Evolutionary conservation across 371 early-diverging fungal genomes (phyloP).

Genomic region (Lichtheimia corymbifera): DNA sequence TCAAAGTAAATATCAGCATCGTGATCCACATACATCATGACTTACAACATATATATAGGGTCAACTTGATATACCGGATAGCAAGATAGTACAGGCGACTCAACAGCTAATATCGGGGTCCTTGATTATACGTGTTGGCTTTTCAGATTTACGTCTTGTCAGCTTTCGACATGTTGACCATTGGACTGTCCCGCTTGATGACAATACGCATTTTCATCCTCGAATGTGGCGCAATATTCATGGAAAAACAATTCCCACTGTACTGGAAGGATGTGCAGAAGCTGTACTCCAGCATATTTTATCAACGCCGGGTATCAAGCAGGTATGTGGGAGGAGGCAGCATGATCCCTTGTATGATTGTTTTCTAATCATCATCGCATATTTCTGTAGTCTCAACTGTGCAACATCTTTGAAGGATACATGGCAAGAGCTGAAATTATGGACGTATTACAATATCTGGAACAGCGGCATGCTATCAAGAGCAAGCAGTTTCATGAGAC

Average conservation of each 20-base stretch:
- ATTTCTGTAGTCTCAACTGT: background rate
- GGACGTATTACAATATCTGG: background rate
- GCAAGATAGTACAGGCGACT: background rate
- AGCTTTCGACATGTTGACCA: background rate
- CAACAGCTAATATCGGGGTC: background rate
- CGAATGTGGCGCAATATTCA: slow-evolving; percentile 12
- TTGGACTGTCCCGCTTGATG: slow-evolving; percentile 4
- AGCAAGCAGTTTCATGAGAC: slow-evolving; percentile 11
- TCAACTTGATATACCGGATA: background rate
- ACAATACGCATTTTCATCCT: background rate
- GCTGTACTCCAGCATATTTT: slow-evolving; percentile 2
- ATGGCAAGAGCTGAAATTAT: background rate
- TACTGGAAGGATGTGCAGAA: slow-evolving; percentile 9
- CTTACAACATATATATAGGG: background rate
- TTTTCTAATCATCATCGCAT: background rate
- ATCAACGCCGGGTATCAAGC: slow-evolving; percentile 8
- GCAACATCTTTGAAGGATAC: slow-evolving; percentile 2
- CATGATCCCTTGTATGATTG: background rate
- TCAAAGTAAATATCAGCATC: background rate
- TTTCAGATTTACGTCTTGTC: background rate
- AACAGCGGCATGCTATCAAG: background rate
- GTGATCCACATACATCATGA: background rate
- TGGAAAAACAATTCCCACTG: slow-evolving; percentile 6
- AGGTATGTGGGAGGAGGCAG: background rate
- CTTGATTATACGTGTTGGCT: background rate